Percentiles rank a stretch among this genome's conserved stretches.
Evolutionary conservation across 257 asterid genomes (phyloP).

Genomic region (Penstemon barbatus): DNA sequence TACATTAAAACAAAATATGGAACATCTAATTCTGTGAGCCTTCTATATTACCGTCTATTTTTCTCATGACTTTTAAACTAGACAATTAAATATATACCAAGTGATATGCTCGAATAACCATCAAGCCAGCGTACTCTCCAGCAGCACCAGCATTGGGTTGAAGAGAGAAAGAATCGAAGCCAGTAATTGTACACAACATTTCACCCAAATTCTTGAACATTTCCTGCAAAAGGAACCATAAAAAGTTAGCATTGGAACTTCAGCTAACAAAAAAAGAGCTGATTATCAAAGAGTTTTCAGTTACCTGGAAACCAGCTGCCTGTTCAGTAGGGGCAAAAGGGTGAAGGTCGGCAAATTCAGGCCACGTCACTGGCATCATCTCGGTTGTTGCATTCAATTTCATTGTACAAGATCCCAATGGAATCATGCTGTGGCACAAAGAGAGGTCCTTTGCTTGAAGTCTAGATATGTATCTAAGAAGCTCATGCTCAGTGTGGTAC

Average conservation of each 20-base stretch:
- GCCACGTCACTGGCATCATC: constrained; percentile 99
- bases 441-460: constrained; percentile 93
- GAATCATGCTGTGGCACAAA: constrained; percentile 97
- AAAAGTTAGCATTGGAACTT: neutral
- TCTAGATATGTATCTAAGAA: constrained; percentile 78
- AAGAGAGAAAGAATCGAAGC: constrained; percentile 95
- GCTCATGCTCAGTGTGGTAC: constrained; percentile 96
- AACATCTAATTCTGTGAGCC: too few species aligned
- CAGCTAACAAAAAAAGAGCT: too few species aligned
- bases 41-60: neutral
- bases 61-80: constrained; percentile 1
- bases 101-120: constrained; percentile 99
- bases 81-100: constrained; percentile 42
- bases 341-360: constrained; percentile 76
- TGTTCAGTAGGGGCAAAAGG: constrained; percentile 94
- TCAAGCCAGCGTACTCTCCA: constrained; percentile 96
- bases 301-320: constrained; percentile 89
- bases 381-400: constrained; percentile 92
- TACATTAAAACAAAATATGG: constrained; percentile 27
- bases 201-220: constrained; percentile 96
- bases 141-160: constrained; percentile 99
- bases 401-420: constrained; percentile 98
- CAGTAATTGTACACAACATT: constrained; percentile 83
- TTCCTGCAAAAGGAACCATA: constrained; percentile 53
- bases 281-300: neutral